Evolutionary conservation across 805 yeast genomes (phyloP).

Genomic region (Kodamaea hsintzibuensis): DNA sequence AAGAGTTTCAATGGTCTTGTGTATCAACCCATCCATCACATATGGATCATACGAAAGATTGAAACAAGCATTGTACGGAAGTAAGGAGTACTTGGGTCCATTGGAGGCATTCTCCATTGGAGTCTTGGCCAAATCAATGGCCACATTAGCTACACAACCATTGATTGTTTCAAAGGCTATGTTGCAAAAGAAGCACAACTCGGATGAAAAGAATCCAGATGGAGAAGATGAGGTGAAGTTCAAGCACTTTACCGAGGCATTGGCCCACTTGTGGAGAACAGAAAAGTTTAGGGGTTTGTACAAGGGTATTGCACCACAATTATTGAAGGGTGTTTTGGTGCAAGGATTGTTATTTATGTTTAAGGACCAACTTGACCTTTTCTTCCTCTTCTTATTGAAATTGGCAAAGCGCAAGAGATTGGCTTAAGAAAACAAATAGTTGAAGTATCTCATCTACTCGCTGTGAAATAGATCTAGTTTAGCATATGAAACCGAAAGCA

Average conservation of each 20-base stretch:
- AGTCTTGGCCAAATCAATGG: constrained; percentile 76
- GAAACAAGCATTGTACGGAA: constrained; percentile 49
- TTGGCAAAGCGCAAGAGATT: constrained; percentile 20
- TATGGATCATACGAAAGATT: constrained; percentile 78
- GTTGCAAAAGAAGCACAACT: constrained; percentile 53
- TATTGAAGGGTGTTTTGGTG: constrained; percentile 77
- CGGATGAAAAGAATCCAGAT: constrained; percentile 21
- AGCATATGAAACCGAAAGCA: background rate
- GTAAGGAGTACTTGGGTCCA: constrained; percentile 50
- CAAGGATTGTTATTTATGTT: constrained; percentile 84
- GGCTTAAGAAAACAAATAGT: background rate
- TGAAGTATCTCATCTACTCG: background rate
- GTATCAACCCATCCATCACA: constrained; percentile 83
- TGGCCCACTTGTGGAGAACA: constrained; percentile 56
- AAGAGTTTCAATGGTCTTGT: constrained; percentile 74
- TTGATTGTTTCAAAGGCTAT: constrained; percentile 81
- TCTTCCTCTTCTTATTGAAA: constrained; percentile 36
- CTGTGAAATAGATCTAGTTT: background rate
- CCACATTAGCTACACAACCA: constrained; percentile 82
- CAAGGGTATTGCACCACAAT: constrained; percentile 81
- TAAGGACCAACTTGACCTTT: constrained; percentile 62
- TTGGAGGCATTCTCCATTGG: constrained; percentile 70
- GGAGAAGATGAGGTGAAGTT: constrained; percentile 44
- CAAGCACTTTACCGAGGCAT: constrained; percentile 61
- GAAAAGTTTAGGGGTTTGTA: constrained; percentile 69